These are phyloP conservation scores for Citrullus mucosospermus DNA, from an alignment of 306 rosid genomes.

Conservation along the genomic window DNA sequence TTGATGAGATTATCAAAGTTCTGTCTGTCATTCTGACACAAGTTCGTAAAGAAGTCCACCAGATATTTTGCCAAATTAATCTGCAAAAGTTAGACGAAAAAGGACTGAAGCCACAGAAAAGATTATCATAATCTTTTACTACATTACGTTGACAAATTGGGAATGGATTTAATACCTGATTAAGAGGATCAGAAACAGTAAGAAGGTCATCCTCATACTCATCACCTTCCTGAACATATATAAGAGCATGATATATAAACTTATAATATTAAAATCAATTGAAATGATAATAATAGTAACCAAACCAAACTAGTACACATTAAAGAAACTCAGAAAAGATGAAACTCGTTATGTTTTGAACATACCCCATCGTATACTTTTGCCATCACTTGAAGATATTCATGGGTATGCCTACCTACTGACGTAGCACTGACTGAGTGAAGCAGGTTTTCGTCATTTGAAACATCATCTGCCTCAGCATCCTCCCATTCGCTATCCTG, in stretches of 20 bases:
- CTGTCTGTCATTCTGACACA: conserved; percentile 46
- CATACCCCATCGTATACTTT: conserved; percentile 65
- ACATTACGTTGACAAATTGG: not conserved
- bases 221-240: conserved; percentile 55
- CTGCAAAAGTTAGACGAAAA: conserved; percentile 23
- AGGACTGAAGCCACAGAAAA: not conserved
- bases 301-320: not conserved
- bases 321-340: not conserved
- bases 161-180: conserved; percentile 38
- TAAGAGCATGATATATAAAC: conserved; percentile 5
- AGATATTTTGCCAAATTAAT: conserved; percentile 62
- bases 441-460: conserved; percentile 38
- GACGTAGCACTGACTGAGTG: conserved; percentile 39
- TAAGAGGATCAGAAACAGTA: conserved; percentile 69
- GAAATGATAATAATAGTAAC: not conserved
- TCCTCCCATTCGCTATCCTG: conserved; percentile 99
- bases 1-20: conserved; percentile 48
- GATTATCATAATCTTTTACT: not conserved
- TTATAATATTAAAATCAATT: not conserved
- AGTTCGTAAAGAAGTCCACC: conserved; percentile 49
- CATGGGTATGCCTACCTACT: conserved; percentile 37
- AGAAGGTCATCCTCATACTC: conserved; percentile 63
- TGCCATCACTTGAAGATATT: conserved; percentile 83
- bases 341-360: conserved; percentile 5
- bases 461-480: conserved; percentile 33